Evolutionary conservation across 2,329 filamentous ascomycete genomes (phyloP).

Genomic region (Sporothrix humicola): DNA sequence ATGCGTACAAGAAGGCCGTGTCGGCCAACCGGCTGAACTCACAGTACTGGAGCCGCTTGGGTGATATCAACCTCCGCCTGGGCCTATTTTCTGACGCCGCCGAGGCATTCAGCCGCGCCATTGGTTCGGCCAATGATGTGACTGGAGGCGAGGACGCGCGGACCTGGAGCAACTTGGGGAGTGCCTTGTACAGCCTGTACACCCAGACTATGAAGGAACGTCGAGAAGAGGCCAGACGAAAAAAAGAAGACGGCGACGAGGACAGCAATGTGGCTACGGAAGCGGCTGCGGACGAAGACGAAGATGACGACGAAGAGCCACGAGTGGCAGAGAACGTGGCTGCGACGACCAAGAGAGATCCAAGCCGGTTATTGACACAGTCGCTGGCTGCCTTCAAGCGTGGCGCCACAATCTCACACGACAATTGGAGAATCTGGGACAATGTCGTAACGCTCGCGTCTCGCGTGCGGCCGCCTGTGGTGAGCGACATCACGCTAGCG

Average conservation of each 20-base stretch:
- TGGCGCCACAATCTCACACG: constrained; percentile 80
- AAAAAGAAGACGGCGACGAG: constrained; percentile 30
- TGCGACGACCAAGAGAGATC: constrained; percentile 51
- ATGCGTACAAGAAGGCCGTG: constrained; percentile 79
- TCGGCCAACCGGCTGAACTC: constrained; percentile 80
- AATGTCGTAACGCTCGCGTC: constrained; percentile 89
- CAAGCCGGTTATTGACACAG: constrained; percentile 69
- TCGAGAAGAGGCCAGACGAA: constrained; percentile 39
- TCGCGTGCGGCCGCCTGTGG: constrained; percentile 75
- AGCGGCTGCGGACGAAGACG: constrained; percentile 34
- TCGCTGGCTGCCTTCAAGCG: constrained; percentile 85
- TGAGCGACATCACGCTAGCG: constrained; percentile 76
- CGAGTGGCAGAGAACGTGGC: constrained; percentile 36
- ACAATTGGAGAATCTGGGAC: constrained; percentile 94
- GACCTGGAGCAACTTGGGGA: constrained; percentile 93
- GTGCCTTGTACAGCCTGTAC: constrained; percentile 75
- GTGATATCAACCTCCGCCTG: constrained; percentile 83
- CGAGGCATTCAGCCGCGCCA: constrained; percentile 80
- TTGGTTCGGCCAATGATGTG: constrained; percentile 63
- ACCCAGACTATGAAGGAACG: constrained; percentile 55
- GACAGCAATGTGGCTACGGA: constrained; percentile 41
- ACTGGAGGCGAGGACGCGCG: constrained; percentile 88
- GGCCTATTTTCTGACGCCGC: constrained; percentile 78
- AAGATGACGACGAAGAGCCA: constrained; percentile 36
- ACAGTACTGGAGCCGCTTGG: constrained; percentile 86